Percentiles rank a stretch among this genome's conserved stretches.
These are phyloP conservation scores for Fistulifera pelliculosa DNA, from an alignment of 108 stramenopile genomes.

Conservation along the genomic window DNA sequence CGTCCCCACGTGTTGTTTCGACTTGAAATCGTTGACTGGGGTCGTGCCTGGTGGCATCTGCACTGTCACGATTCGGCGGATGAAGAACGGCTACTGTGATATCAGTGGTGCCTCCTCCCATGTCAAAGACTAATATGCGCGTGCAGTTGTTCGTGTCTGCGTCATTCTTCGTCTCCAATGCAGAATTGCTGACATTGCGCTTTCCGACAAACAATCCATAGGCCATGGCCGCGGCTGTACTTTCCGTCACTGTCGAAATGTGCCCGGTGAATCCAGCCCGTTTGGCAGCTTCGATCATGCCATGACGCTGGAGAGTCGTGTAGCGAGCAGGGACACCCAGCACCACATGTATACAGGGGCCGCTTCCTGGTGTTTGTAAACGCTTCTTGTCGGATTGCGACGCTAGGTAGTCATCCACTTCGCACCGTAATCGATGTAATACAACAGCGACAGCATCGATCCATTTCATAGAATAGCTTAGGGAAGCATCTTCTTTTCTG, in stretches of 20 bases:
- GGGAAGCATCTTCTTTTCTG: too few species aligned
- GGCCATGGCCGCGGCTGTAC: constrained; percentile 75
- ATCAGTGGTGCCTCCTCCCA: constrained; percentile 86
- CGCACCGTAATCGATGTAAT: constrained; percentile 34
- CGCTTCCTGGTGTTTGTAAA: constrained; percentile 32
- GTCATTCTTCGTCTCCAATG: too few species aligned
- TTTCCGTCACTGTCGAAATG: constrained; percentile 59
- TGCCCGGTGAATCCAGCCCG: constrained; percentile 58
- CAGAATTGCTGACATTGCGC: neutral
- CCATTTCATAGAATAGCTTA: too few species aligned
- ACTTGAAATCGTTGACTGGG: constrained; percentile 33
- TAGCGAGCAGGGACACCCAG: constrained; percentile 77
- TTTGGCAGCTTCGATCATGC: constrained; percentile 41
- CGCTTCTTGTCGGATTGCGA: constrained; percentile 26
- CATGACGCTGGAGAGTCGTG: constrained; percentile 39
- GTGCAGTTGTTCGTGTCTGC: constrained; percentile 10
- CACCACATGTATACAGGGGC: constrained; percentile 36
- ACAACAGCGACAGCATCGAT: constrained; percentile 22
- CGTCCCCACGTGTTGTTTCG: constrained; percentile 53
- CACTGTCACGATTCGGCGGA: neutral
- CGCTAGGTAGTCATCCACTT: constrained; percentile 39
- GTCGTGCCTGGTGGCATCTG: too few species aligned
- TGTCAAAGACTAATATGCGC: constrained; percentile 71
- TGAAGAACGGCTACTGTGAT: constrained; percentile 51
- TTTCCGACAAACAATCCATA: constrained; percentile 55